Evolutionary conservation across 225 moss, liverwort and hornwort genomes (phyloP), one percentile per base, ranked within the genome.

Genomic region (Neckera pumila): DNA sequence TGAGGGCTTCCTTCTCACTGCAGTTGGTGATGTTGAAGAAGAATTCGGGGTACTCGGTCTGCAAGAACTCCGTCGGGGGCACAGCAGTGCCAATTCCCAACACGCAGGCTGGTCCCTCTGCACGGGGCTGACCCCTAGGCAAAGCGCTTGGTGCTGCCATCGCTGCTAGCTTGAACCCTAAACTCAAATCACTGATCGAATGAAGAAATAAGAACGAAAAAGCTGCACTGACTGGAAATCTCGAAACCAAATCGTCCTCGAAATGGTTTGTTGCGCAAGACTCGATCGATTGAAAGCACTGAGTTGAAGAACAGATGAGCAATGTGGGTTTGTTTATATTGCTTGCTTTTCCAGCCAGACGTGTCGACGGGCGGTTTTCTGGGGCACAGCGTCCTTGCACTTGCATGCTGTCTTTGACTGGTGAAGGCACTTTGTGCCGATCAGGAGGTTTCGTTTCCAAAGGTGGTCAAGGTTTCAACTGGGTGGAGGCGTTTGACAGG

Each of bases 71-170:
- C 34, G 87, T 17, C 0, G 92, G 92, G 3, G 92, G 92, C 36
- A 92, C 92, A 5, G 92, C 92, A 12, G 92, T 92, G 82, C 92
- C 92, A 49, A 90, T 86, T 9, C 90, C 92, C 86, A 92, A 11
- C 60, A 92, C 88, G 30, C 88, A 90, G 4, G 92, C 92, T 23
- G 92, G 82, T 15, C 92, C 88, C 31, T 90, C 88, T 18, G 92
- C 91, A 20, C 91, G 86, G 14, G 91, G 91, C 23, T 91, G 91
- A 2, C 86, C 91, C 43, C 91, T 79, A 0, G 85, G 84, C 57
- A 80, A 22, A 15, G 10, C 76, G 63, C 38, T 86, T 0, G 63
- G 79, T 26, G 86, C 71, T 30, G 87, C 87, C 87, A 87, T 74
- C 47, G 53, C 65, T 80, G 28, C n/a, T n/a, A n/a, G n/a, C 71